Evolutionary conservation across 164 flowering plant species (phyloP).

Genomic region (Nymphaea thermarum): DNA sequence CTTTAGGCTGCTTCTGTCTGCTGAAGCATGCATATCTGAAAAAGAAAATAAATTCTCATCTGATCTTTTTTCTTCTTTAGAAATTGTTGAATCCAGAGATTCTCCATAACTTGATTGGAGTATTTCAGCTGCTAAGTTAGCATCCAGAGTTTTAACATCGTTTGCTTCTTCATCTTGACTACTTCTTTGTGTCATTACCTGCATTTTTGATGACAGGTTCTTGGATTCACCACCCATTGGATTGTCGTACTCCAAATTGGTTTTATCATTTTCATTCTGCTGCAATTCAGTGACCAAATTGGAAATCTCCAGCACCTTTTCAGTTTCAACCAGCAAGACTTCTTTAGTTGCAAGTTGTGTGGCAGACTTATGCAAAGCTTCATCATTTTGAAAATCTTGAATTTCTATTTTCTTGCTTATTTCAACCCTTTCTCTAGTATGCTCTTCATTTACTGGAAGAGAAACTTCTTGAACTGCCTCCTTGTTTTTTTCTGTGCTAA

Average conservation of each 20-base stretch:
- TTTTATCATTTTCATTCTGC: slow-evolving; percentile 3
- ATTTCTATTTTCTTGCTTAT: slow-evolving; percentile 6
- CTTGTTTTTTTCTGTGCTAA: no score
- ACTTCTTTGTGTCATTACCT: slow-evolving; percentile 1
- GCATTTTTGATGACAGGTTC: neutral
- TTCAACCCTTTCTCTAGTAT: slow-evolving; percentile 13
- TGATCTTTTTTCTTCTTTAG: neutral
- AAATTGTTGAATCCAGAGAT: neutral
- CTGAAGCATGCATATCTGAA: neutral
- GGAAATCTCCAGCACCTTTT: slow-evolving; percentile 6
- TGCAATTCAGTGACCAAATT: slow-evolving; percentile 3
- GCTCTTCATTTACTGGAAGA: neutral
- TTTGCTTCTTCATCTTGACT: neutral
- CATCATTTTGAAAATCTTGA: neutral
- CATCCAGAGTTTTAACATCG: neutral
- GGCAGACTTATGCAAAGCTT: neutral
- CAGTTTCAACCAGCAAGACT: slow-evolving; percentile 2
- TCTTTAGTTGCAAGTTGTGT: neutral
- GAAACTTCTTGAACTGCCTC: no score
- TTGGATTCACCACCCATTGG: neutral
- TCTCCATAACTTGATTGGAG: slow-evolving; percentile 4
- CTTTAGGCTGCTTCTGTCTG: neutral
- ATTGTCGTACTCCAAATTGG: slow-evolving; percentile 1
- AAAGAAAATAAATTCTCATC: neutral
- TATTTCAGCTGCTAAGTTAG: neutral